A percentile compares a stretch with the other conserved stretches of the same genome.
Evolutionary conservation across 768 basidiomycete species (phyloP).

Genomic region (Royoungia palumana): DNA sequence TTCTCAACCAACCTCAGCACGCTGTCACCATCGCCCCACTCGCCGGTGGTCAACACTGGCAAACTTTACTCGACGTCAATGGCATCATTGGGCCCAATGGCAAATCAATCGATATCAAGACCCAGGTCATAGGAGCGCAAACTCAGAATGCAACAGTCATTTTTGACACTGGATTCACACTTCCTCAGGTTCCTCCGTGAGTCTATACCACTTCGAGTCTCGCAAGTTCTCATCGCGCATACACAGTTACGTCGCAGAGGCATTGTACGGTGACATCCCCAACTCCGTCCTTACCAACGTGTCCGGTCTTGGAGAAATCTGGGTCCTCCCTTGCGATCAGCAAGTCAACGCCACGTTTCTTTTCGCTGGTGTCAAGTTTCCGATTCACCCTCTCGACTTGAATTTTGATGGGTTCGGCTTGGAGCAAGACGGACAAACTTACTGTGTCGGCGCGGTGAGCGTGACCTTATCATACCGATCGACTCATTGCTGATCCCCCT

Average conservation of each 20-base stretch:
- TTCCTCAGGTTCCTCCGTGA: slow-evolving; percentile 59
- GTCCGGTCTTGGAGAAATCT: slow-evolving; percentile 43
- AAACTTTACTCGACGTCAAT: slow-evolving; percentile 56
- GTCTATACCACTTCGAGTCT: slow-evolving; percentile 8
- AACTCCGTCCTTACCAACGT: slow-evolving; percentile 49
- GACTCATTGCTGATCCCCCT: background rate
- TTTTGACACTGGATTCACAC: slow-evolving; percentile 67
- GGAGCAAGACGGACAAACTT: slow-evolving; percentile 18
- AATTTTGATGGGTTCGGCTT: slow-evolving; percentile 27
- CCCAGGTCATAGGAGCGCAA: slow-evolving; percentile 43
- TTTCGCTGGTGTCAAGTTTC: slow-evolving; percentile 54
- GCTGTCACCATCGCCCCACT: slow-evolving; percentile 41
- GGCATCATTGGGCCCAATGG: slow-evolving; percentile 64
- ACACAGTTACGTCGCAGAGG: slow-evolving; percentile 50
- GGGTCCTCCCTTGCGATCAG: slow-evolving; percentile 60
- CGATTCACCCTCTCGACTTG: slow-evolving; percentile 66
- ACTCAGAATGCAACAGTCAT: slow-evolving; percentile 53
- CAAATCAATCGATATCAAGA: slow-evolving; percentile 41
- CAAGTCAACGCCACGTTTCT: slow-evolving; percentile 64
- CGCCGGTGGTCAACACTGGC: slow-evolving; percentile 57
- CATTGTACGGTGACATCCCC: slow-evolving; percentile 54
- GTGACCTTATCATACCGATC: background rate
- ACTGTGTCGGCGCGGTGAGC: slow-evolving; percentile 47
- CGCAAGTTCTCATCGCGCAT: slow-evolving; percentile 11
- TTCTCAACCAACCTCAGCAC: slow-evolving; percentile 51